These are phyloP conservation scores for Suillus subalutaceus DNA, from an alignment of 768 basidiomycete genomes.

Conservation along the genomic window DNA sequence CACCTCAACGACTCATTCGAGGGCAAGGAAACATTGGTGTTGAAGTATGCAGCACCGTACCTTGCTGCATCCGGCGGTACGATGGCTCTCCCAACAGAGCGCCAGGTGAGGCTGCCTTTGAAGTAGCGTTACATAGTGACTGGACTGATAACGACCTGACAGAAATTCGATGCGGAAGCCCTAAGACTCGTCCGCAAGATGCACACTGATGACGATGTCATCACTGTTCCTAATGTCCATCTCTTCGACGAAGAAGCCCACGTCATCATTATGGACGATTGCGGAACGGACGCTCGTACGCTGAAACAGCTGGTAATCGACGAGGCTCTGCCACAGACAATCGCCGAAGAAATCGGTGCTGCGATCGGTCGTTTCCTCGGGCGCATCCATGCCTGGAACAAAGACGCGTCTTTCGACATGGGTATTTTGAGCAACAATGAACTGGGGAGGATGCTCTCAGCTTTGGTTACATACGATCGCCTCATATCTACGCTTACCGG, in stretches of 20 bases:
- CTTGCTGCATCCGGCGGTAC: conserved; percentile 27
- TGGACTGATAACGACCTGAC: conserved; percentile 35
- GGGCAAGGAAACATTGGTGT: conserved; percentile 49
- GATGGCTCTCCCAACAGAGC: conserved; percentile 43
- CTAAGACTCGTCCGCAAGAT: conserved; percentile 45
- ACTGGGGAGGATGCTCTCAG: conserved; percentile 44
- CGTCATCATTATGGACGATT: conserved; percentile 67
- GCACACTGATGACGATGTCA: conserved; percentile 33
- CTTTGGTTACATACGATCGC: conserved; percentile 46
- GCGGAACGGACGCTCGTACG: conserved; percentile 40
- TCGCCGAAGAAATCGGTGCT: conserved; percentile 49
- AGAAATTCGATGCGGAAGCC: conserved; percentile 49
- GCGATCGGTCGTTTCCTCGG: conserved; percentile 60
- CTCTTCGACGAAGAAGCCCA: conserved; percentile 50
- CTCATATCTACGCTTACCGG: conserved; percentile 44
- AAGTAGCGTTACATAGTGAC: not conserved
- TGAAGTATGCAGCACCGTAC: conserved; percentile 61
- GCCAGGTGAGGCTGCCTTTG: conserved; percentile 49
- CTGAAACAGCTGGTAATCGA: conserved; percentile 46
- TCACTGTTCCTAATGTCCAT: conserved; percentile 53
- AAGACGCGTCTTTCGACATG: conserved; percentile 30
- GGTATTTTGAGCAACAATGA: conserved; percentile 43
- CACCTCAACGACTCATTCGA: conserved; percentile 41
- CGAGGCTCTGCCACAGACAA: conserved; percentile 29
- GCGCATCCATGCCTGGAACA: conserved; percentile 51